Percentiles rank a stretch among this genome's conserved stretches.
These are phyloP conservation scores for Kwoniella newhampshirensis DNA, from an alignment of 768 basidiomycete species.

Conservation along the genomic window DNA sequence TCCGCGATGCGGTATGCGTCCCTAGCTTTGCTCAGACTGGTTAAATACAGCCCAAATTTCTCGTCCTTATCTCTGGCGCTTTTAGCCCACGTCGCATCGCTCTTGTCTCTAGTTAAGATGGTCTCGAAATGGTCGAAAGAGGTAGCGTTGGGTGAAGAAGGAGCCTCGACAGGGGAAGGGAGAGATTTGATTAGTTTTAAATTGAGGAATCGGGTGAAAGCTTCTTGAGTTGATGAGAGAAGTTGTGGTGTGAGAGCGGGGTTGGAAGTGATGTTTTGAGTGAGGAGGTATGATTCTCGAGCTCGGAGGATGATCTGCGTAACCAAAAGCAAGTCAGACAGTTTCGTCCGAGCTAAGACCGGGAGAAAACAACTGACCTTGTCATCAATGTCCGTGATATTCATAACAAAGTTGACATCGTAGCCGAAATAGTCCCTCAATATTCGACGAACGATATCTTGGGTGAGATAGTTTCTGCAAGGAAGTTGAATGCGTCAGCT, in stretches of 20 bases:
- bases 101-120: constrained; percentile 58
- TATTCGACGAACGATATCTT: constrained; percentile 85
- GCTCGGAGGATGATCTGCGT: constrained; percentile 87
- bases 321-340: no score
- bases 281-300: constrained; percentile 61
- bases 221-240: constrained; percentile 60
- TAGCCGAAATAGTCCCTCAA: constrained; percentile 95
- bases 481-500: constrained; percentile 4
- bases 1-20: constrained; percentile 62
- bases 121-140: constrained; percentile 62
- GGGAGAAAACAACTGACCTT: constrained; percentile 62
- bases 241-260: constrained; percentile 61
- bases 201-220: constrained; percentile 65
- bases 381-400: constrained; percentile 98
- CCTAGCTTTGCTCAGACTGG: constrained; percentile 64
- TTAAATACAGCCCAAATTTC: constrained; percentile 87
- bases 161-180: constrained; percentile 63
- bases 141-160: constrained; percentile 54
- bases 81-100: constrained; percentile 65
- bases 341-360: no score
- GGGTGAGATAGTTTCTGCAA: constrained; percentile 91
- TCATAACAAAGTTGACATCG: constrained; percentile 98
- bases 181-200: constrained; percentile 68
- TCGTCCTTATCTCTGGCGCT: constrained; percentile 76
- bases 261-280: constrained; percentile 27